Evolutionary conservation across 345 rosid genomes (phyloP).

Genomic region (Populus nigra): DNA sequence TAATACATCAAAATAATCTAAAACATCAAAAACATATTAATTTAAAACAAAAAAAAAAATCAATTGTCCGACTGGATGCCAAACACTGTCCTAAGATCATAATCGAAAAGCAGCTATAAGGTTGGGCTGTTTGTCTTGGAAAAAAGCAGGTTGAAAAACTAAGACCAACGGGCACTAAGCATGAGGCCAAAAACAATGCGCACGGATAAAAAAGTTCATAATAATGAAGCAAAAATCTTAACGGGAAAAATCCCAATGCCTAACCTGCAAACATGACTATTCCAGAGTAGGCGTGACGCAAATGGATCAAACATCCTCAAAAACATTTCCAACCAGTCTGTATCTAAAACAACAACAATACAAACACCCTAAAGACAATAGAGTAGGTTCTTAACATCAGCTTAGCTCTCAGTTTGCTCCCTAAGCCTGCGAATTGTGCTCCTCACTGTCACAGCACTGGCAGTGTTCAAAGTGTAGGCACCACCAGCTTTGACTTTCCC

Average conservation of each 20-base stretch:
- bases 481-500: conserved; percentile 37
- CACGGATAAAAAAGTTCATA: not conserved
- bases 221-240: not conserved
- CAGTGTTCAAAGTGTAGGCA: conserved; percentile 46
- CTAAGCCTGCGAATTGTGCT: conserved; percentile 68
- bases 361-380: not conserved
- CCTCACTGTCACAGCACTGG: conserved; percentile 72
- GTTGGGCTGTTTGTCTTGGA: too few relatives aligned
- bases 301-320: conserved; percentile 5
- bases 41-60: too few relatives aligned
- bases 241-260: not conserved
- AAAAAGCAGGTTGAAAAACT: too few relatives aligned
- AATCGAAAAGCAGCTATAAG: not conserved
- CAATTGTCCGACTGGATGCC: too few relatives aligned
- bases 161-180: not conserved
- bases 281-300: not conserved
- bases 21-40: too few relatives aligned
- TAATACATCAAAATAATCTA: too few relatives aligned
- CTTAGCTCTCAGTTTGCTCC: conserved; percentile 65
- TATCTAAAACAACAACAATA: not conserved
- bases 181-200: not conserved
- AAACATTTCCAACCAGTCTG: conserved; percentile 3
- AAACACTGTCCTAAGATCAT: not conserved
- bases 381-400: not conserved
- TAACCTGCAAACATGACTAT: not conserved